These are phyloP conservation scores for Rhodofomes roseus DNA, from an alignment of 1,284 basidiomycete genomes.

Conservation along the genomic window DNA sequence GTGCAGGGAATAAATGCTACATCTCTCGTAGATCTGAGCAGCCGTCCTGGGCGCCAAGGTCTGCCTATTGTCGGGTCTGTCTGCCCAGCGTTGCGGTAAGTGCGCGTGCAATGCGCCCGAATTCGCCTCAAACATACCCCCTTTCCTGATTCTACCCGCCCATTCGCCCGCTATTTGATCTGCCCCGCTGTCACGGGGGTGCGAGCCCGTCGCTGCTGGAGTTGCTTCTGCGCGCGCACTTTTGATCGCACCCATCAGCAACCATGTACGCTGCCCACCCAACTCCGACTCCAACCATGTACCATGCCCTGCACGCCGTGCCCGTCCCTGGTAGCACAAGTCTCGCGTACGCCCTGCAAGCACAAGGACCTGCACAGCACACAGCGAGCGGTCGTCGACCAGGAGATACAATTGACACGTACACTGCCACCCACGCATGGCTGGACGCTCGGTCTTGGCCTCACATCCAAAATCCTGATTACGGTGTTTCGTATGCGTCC, in stretches of 20 bases:
- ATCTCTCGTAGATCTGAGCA: neutral
- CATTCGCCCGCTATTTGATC: neutral
- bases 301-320: no score
- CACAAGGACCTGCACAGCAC: neutral
- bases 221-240: neutral
- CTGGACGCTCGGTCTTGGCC: neutral
- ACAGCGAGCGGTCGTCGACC: neutral
- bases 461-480: neutral
- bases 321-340: no score
- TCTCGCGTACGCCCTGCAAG: neutral
- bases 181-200: neutral
- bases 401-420: neutral
- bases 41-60: neutral
- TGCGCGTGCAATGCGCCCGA: neutral
- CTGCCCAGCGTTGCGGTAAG: neutral
- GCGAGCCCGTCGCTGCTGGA: neutral
- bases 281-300: constrained; percentile 1
- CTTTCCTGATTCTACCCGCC: neutral
- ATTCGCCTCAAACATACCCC: neutral
- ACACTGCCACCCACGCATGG: neutral
- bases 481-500: neutral
- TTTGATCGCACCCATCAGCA: neutral
- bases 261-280: neutral
- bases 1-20: neutral
- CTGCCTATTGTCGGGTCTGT: constrained; percentile 1